Evolutionary conservation across 139 green algal species (phyloP), one percentile per base, ranked within the genome.

Genomic region (Volvox africanus): DNA sequence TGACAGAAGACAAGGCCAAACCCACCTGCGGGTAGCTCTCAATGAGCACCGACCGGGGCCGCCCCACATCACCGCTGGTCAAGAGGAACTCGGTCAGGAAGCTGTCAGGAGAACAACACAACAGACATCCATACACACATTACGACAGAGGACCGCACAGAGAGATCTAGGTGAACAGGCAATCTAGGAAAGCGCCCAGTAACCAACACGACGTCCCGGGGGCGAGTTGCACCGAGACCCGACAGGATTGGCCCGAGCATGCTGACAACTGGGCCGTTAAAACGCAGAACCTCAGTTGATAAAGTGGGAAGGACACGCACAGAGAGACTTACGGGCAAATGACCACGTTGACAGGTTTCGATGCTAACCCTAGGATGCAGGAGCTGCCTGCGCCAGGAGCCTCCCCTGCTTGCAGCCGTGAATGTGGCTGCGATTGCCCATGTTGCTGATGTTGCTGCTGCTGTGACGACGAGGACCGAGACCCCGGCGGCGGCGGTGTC

Each of bases 21-120:
- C 35, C 36, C 19, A 92, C 89, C 90, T 91, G 86, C 28, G 91
- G 91, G 30, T 91, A 93, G 24, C 84, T 79, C 21, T 89, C 35
- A 1, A 79, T 73, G 0, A 93, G 86, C 55, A 82, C 79, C 1
- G 68, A 69, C 13, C 62, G 33, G 0, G 91, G 86, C 33, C 91
- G 86, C 12, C 91, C 91, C 61, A 93, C 86, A 32, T 93, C 91
- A 1, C 91, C 91, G 19, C 79, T 61, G 0, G 91, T 93, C 9
- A 73, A 30, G 77, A 93, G 85, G 71, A 93, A 85, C 86, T 93
- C 91, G 0, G 91, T 30, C 16, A 91, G 35, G 24, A 62, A 44
- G 2, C 44, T 85, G 67, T 2, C 5, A 55, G 44, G 65, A 30
- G 12, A 73, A 6, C n/a, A n/a, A 12, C 65, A 73, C 5, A 73